phyloP scores from a whole-genome alignment of 2,329 filamentous ascomycete genomes.

The Cladobotryum protrusum region DNA sequence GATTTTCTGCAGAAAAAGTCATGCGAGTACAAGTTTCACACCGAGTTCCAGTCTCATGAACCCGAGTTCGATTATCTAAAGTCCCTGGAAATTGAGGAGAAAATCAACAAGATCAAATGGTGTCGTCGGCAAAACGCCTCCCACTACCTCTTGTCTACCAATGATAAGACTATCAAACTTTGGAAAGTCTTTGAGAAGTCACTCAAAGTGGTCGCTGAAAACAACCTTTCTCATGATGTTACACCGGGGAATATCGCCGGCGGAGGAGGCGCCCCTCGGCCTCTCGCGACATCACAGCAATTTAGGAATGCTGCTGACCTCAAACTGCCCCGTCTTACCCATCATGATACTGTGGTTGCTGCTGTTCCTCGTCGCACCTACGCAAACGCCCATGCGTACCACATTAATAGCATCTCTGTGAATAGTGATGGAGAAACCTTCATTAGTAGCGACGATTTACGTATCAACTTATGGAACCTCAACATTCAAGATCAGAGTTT shows the following conservation, averaged over 20 bases:
- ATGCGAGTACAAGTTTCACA: conserved; percentile 99
- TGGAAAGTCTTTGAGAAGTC: conserved; percentile 99
- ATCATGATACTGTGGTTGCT: conserved; percentile 96
- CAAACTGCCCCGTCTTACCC: conserved; percentile 91
- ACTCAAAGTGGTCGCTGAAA: conserved; percentile 96
- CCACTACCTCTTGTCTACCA: conserved; percentile 95
- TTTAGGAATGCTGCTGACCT: conserved; percentile 79
- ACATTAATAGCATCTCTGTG: conserved; percentile 99
- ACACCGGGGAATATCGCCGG: conserved; percentile 69
- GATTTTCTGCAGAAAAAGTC: conserved; percentile 77
- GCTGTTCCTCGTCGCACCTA: conserved; percentile 94
- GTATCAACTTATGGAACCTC: conserved; percentile 98
- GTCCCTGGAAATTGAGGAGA: conserved; percentile 98
- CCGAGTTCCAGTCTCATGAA: conserved; percentile 98
- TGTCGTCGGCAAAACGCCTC: conserved; percentile 96
- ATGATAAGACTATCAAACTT: conserved; percentile 99
- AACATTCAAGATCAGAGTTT: conserved; percentile 99
- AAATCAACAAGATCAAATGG: conserved; percentile 99
- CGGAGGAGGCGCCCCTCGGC: conserved; percentile 70
- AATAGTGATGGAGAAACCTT: conserved; percentile 99
- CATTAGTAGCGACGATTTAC: conserved; percentile 95
- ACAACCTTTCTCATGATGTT: conserved; percentile 92
- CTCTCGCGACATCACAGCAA: conserved; percentile 58
- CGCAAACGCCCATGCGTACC: conserved; percentile 96
- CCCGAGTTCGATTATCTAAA: conserved; percentile 99